phyloP scores from a whole-genome alignment of 2,329 filamentous ascomycete species.

The Ceratocystis smalleyi region DNA sequence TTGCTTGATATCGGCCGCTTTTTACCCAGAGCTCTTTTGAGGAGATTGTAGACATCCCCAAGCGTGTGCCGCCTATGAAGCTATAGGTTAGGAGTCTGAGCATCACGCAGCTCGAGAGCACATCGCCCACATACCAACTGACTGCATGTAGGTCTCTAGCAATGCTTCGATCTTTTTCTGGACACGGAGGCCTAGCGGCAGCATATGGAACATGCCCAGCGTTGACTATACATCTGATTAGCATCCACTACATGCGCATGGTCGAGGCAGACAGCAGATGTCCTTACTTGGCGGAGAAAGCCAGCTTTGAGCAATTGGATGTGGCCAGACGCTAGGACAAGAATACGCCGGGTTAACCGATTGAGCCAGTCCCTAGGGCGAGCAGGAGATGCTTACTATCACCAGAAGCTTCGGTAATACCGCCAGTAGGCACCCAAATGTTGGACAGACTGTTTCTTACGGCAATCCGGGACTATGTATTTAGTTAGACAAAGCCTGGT shows the following conservation, averaged over 20 bases:
- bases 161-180: slow-evolving; percentile 75
- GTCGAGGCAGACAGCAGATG: slow-evolving; percentile 4
- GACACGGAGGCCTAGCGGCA: slow-evolving; percentile 73
- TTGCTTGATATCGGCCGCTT: slow-evolving; percentile 63
- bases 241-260: not conserved
- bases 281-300: slow-evolving; percentile 52
- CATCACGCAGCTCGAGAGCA: not conserved
- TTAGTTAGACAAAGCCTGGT: not conserved
- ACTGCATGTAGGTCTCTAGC: slow-evolving; percentile 78
- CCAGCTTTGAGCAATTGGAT: slow-evolving; percentile 41
- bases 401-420: slow-evolving; percentile 41
- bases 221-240: slow-evolving; percentile 42
- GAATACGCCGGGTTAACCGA: not conserved
- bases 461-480: slow-evolving; percentile 4
- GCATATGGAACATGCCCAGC: slow-evolving; percentile 78
- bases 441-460: slow-evolving; percentile 38
- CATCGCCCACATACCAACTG: slow-evolving; percentile 37
- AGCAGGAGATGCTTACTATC: slow-evolving; percentile 30
- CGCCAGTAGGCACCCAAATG: slow-evolving; percentile 66
- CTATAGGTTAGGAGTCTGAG: not conserved
- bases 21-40: slow-evolving; percentile 69
- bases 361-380: not conserved
- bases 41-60: slow-evolving; percentile 72
- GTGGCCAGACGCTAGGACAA: slow-evolving; percentile 14
- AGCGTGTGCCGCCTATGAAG: slow-evolving; percentile 53